Evolutionary conservation across 2,329 filamentous ascomycete species (phyloP).

Genomic region (Talaromyces sp.): DNA sequence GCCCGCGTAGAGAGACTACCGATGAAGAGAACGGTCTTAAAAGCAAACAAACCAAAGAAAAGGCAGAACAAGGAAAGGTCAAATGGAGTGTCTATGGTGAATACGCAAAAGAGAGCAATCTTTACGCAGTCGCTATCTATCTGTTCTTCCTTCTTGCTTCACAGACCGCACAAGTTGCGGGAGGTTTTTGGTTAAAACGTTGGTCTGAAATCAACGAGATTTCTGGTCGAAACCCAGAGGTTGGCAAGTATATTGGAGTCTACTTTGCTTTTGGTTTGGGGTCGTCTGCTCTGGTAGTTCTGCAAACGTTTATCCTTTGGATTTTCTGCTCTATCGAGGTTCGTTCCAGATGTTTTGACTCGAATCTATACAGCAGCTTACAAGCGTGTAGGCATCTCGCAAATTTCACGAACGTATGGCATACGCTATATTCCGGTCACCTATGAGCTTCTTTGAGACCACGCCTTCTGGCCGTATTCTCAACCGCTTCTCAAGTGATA

Average conservation of each 20-base stretch:
- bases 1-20: slow-evolving; percentile 74
- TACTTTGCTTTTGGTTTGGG: slow-evolving; percentile 95
- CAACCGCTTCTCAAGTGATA: slow-evolving; percentile 70
- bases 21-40: slow-evolving; percentile 74
- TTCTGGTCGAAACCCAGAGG: slow-evolving; percentile 64
- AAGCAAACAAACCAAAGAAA: slow-evolving; percentile 83
- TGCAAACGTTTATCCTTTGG: slow-evolving; percentile 94
- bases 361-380: slow-evolving; percentile 12
- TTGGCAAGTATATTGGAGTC: slow-evolving; percentile 88
- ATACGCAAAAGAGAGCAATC: slow-evolving; percentile 92
- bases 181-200: slow-evolving; percentile 86
- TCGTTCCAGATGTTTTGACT: slow-evolving; percentile 28
- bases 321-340: slow-evolving; percentile 99
- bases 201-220: slow-evolving; percentile 80
- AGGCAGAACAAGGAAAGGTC: slow-evolving; percentile 90
- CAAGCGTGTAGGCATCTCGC: slow-evolving; percentile 65
- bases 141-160: slow-evolving; percentile 70
- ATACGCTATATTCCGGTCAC: slow-evolving; percentile 91
- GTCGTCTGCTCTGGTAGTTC: slow-evolving; percentile 74
- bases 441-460: slow-evolving; percentile 98
- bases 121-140: slow-evolving; percentile 79
- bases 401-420: slow-evolving; percentile 98
- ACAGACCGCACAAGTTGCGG: slow-evolving; percentile 77
- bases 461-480: slow-evolving; percentile 94
- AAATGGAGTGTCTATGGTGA: slow-evolving; percentile 94